A percentile compares a stretch with the other conserved stretches of the same genome.
These are phyloP conservation scores for Ophiocordyceps sinensis DNA, from an alignment of 2,329 filamentous ascomycete species.

Conservation along the genomic window DNA sequence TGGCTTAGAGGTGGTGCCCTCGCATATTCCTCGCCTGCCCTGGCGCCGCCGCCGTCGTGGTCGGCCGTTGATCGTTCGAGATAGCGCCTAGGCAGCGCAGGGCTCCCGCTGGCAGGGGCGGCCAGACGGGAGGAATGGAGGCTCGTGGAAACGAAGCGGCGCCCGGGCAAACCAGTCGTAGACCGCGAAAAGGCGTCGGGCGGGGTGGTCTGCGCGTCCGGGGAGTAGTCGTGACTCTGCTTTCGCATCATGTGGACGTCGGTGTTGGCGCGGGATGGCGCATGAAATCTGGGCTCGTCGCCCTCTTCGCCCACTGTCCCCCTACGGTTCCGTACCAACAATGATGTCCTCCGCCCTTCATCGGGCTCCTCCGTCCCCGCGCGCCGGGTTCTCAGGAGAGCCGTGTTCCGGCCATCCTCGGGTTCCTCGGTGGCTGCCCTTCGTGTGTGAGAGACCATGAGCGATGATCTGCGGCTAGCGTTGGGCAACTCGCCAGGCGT, in stretches of 20 bases:
- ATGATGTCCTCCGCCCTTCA: constrained; percentile 26
- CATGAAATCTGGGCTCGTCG: constrained; percentile 34
- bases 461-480: constrained; percentile 34
- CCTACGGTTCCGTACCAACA: constrained; percentile 30
- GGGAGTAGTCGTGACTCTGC: constrained; percentile 12
- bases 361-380: constrained; percentile 33
- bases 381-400: constrained; percentile 30
- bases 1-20: constrained; percentile 31
- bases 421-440: constrained; percentile 35
- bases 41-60: constrained; percentile 19
- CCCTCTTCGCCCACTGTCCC: constrained; percentile 32
- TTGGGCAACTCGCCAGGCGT: constrained; percentile 22
- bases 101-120: constrained; percentile 21
- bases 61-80: constrained; percentile 30
- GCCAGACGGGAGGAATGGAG: constrained; percentile 30
- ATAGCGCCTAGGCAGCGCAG: constrained; percentile 29
- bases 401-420: constrained; percentile 34
- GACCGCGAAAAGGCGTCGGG: constrained; percentile 19
- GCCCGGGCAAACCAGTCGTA: constrained; percentile 32
- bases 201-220: constrained; percentile 19
- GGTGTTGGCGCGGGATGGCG: constrained; percentile 43
- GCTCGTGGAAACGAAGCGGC: constrained; percentile 35
- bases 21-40: constrained; percentile 12
- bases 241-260: constrained; percentile 30
- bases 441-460: constrained; percentile 30